A percentile compares a stretch with the other conserved stretches of the same genome.
phyloP scores from a whole-genome alignment of 192 early-diverging fungal species.

The Obelidium mucronatum region DNA sequence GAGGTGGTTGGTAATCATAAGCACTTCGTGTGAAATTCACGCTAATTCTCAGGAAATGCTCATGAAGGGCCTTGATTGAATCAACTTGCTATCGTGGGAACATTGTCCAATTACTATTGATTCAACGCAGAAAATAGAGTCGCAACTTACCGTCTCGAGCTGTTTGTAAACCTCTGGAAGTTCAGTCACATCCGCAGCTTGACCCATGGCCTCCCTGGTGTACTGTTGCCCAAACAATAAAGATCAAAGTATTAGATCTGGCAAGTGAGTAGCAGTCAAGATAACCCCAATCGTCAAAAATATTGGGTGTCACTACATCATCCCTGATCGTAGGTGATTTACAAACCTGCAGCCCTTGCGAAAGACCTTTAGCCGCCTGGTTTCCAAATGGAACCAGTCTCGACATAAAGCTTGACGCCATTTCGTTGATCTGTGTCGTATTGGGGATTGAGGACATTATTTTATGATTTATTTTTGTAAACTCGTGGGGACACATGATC shows the following conservation, averaged over 20 bases:
- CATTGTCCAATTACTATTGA: no score
- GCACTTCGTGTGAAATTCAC: conserved; percentile 77
- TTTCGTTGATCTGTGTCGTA: conserved; percentile 4
- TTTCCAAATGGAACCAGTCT: conserved; percentile 31
- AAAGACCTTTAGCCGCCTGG: conserved; percentile 48
- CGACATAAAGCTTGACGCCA: conserved; percentile 18
- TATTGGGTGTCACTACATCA: no score
- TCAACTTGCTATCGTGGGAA: conserved; percentile 72
- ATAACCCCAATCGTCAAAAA: no score
- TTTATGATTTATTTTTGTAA: background rate
- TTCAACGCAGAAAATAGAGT: background rate
- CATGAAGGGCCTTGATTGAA: conserved; percentile 73
- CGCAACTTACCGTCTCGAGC: conserved; percentile 76
- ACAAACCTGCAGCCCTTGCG: conserved; percentile 46
- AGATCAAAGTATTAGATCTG: background rate
- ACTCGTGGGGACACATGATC: no score
- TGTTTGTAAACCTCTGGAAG: conserved; percentile 92
- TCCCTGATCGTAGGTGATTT: no score
- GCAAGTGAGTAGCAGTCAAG: background rate
- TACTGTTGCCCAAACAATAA: conserved; percentile 73
- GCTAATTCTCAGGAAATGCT: conserved; percentile 72
- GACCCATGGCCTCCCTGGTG: conserved; percentile 90
- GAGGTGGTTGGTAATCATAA: conserved; percentile 78
- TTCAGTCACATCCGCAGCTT: conserved; percentile 83
- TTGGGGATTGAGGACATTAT: background rate